Base-by-base conservation (phyloP, 2,329 filamentous ascomycete genomes). In the Simplicillium sp. region DNA sequence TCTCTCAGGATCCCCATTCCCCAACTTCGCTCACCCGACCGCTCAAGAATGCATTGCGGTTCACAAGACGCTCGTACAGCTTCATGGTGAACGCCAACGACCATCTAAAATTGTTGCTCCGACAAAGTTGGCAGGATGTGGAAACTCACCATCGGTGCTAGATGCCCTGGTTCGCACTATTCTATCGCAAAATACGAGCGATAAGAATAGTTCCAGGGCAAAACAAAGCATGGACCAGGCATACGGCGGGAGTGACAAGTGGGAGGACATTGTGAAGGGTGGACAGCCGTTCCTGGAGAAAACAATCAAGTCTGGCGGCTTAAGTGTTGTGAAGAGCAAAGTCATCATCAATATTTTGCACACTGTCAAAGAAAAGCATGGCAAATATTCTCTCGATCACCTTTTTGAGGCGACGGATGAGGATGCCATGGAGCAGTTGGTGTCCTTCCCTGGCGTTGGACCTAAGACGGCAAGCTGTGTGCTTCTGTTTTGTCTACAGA, bases 241-340 rank as follows among this genome's bases (percentile, higher is more conserved):
- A 4, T 70, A 71, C 54, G 67, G 66, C 14, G 53, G 59, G 28
- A 64, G 59, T 48, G 64, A 67, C 44, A 51, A 54, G 20, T 72
- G 68, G 68, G 60, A 57, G 0, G 57, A 51, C 31, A 65, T 72
- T 38, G 64, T 52, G 5, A 45, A 44, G 2, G 67, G 66, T 29
- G 65, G 68, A 0, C 55, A 56, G 34, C 46, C 54, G 12, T 60
- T 58, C 47, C 56, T 72, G 6, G 59, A 67, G 44, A 67, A 78
- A 49, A 76, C 84, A 0, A 88, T 89, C 52, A 77, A 78, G 55
- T 70, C 70, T 17, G 86, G 85, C 25, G 86, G 86, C 0, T 65
- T 90, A 2, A 81, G 79, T 12, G 73, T 74, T 29, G 68, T 76
- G n/a, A 92, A 90, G 60, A 84, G 78, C 53, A 80, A 75, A 43